These are phyloP conservation scores for Talaromyces adpressus DNA, from an alignment of 495 filamentous ascomycete genomes.

Conservation along the genomic window DNA sequence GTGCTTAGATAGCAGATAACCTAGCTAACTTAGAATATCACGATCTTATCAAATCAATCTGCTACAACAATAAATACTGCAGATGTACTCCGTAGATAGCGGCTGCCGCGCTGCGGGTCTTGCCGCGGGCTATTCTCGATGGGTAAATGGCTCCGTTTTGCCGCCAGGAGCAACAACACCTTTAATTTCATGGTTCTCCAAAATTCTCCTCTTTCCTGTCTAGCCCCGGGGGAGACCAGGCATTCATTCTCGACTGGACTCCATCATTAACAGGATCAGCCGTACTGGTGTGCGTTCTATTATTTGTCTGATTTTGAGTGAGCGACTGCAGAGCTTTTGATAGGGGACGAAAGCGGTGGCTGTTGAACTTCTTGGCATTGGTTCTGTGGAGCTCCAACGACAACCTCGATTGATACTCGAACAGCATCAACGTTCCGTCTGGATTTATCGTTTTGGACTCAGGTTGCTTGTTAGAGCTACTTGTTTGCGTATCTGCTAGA, in stretches of 20 bases:
- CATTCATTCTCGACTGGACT: not conserved
- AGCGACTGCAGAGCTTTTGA: not conserved
- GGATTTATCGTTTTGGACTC: not conserved
- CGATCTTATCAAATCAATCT: too few relatives aligned
- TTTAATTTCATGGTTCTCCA: not conserved
- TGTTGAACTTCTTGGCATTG: not conserved
- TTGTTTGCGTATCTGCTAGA: not conserved
- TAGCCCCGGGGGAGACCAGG: not conserved
- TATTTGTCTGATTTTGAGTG: not conserved
- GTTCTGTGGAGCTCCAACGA: not conserved
- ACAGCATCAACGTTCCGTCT: not conserved
- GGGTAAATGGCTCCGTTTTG: constrained; percentile 3
- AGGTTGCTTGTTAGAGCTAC: not conserved
- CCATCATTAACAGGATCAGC: not conserved
- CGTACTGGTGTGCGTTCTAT: not conserved
- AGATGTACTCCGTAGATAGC: too few relatives aligned
- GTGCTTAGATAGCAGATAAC: too few relatives aligned
- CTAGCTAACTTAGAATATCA: too few relatives aligned
- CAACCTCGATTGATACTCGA: not conserved
- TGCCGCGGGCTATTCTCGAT: constrained; percentile 4
- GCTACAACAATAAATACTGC: too few relatives aligned
- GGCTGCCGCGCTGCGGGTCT: not conserved
- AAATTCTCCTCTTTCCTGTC: not conserved
- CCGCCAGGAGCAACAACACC: constrained; percentile 1
- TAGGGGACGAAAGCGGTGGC: not conserved